Conservation (phyloP, 2,329 filamentous ascomycete genomes). For the Dothideomycetidae sp. region DNA sequence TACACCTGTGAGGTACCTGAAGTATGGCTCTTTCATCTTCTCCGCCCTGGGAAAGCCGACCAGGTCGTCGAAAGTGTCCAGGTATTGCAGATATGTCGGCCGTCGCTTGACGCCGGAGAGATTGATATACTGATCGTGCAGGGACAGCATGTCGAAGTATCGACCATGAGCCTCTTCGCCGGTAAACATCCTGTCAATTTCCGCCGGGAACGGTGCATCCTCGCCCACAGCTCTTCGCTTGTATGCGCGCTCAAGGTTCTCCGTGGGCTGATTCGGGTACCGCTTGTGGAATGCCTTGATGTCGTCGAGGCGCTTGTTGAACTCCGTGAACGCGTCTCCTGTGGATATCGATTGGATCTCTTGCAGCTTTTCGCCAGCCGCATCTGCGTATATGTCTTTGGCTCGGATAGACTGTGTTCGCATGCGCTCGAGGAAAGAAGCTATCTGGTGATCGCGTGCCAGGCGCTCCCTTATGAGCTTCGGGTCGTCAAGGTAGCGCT, state of each 20-base stretch:
- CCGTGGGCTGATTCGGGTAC: conserved; percentile 87
- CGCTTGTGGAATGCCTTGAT: conserved; percentile 79
- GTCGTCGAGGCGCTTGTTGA: conserved; percentile 69
- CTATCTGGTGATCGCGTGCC: conserved; percentile 81
- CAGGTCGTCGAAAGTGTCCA: conserved; percentile 83
- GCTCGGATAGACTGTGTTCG: conserved; percentile 71
- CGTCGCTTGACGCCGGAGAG: conserved; percentile 67
- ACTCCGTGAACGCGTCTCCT: conserved; percentile 78
- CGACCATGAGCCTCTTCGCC: conserved; percentile 89
- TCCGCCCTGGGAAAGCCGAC: conserved; percentile 61
- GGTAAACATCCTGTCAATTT: conserved; percentile 84
- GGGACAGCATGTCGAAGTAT: conserved; percentile 74
- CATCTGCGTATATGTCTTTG: conserved; percentile 72
- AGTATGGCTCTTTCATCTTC: conserved; percentile 87
- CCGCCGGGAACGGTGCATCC: conserved; percentile 42
- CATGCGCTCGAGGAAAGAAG: conserved; percentile 74
- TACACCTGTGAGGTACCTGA: conserved; percentile 70
- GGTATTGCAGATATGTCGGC: conserved; percentile 79
- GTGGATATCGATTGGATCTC: conserved; percentile 75
- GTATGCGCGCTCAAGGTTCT: conserved; percentile 89
- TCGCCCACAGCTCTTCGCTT: conserved; percentile 54
- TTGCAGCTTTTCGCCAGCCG: conserved; percentile 52
- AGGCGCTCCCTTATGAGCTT: conserved; percentile 80
- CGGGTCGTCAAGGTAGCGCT: conserved; percentile 77
- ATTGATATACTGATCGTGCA: conserved; percentile 83